Conservation (phyloP, 192 early-diverging fungal genomes). For the Coemansia sp. region DNA sequence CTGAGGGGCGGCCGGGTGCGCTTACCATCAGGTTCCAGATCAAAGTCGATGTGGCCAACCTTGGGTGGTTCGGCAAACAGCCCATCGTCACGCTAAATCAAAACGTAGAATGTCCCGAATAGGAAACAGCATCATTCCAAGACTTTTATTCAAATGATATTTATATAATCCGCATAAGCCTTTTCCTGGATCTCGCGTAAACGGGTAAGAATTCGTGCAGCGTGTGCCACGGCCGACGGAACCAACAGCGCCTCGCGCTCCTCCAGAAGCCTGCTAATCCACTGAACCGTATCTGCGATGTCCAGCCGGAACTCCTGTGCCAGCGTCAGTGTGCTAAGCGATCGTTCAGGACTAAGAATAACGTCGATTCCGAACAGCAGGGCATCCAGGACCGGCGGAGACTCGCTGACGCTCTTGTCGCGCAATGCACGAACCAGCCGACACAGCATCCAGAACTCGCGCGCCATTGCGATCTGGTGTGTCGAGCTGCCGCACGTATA, state of each 20-base stretch:
- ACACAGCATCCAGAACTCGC: slow-evolving; percentile 46
- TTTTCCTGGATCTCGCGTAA: slow-evolving; percentile 42
- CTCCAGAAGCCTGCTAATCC: slow-evolving; percentile 30
- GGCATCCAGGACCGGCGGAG: slow-evolving; percentile 41
- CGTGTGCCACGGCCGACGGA: slow-evolving; percentile 23
- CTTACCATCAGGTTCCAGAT: slow-evolving; percentile 49
- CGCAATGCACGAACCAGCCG: slow-evolving; percentile 24
- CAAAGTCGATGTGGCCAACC: slow-evolving; percentile 29
- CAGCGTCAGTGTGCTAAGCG: slow-evolving; percentile 35
- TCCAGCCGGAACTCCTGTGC: slow-evolving; percentile 42
- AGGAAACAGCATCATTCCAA: slow-evolving; percentile 1
- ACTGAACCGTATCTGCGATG: slow-evolving; percentile 26
- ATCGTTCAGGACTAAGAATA: slow-evolving; percentile 30
- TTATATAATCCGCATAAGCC: slow-evolving; percentile 19
- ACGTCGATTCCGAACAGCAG: slow-evolving; percentile 51
- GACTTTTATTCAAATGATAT: slow-evolving; percentile 11
- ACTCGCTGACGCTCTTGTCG: slow-evolving; percentile 8
- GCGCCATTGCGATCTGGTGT: slow-evolving; percentile 42
- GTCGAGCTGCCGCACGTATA: slow-evolving; percentile 30
- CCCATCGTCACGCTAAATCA: slow-evolving; percentile 52
- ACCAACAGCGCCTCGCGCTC: slow-evolving; percentile 7
- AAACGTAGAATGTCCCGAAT: slow-evolving; percentile 47
- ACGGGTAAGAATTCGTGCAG: slow-evolving; percentile 23
- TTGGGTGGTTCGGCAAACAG: slow-evolving; percentile 38
- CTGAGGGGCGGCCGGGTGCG: slow-evolving; percentile 13